Percentiles rank a stretch among this genome's conserved stretches.
Conservation (phyloP, 768 basidiomycete species). For the Dentipellis sp. region DNA sequence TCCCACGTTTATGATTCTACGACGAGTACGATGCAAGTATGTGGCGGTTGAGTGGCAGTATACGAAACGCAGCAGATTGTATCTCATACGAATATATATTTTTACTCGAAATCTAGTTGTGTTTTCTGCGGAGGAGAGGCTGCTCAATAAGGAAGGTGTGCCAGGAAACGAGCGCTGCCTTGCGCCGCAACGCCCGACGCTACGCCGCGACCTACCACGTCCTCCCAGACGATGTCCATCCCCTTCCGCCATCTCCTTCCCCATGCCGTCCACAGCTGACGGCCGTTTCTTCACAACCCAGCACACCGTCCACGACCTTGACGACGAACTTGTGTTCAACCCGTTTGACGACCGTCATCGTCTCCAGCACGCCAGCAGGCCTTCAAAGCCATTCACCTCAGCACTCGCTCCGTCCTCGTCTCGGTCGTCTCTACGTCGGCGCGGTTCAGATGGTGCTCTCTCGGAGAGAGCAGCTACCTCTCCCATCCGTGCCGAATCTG, state of each 20-base stretch:
- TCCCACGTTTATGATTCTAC: background rate
- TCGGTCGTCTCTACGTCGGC: conserved; percentile 11
- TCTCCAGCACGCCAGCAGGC: background rate
- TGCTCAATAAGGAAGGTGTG: no score
- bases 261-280: conserved; percentile 11
- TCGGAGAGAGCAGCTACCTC: conserved; percentile 16
- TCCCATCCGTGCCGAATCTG: background rate
- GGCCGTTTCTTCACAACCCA: background rate
- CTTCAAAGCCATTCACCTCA: conserved; percentile 11
- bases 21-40: background rate
- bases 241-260: background rate
- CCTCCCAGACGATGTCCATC: background rate
- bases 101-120: background rate
- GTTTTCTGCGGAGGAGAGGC: background rate
- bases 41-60: background rate
- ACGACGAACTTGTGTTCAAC: background rate
- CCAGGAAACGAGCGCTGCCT: no score
- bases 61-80: background rate
- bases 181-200: background rate
- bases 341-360: background rate
- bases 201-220: background rate
- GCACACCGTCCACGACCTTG: background rate
- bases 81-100: background rate
- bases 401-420: conserved; percentile 4
- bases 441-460: conserved; percentile 21